These are phyloP conservation scores for Aspergillus fumigatus DNA, from an alignment of 2,329 filamentous ascomycete genomes.

Conservation along the genomic window DNA sequence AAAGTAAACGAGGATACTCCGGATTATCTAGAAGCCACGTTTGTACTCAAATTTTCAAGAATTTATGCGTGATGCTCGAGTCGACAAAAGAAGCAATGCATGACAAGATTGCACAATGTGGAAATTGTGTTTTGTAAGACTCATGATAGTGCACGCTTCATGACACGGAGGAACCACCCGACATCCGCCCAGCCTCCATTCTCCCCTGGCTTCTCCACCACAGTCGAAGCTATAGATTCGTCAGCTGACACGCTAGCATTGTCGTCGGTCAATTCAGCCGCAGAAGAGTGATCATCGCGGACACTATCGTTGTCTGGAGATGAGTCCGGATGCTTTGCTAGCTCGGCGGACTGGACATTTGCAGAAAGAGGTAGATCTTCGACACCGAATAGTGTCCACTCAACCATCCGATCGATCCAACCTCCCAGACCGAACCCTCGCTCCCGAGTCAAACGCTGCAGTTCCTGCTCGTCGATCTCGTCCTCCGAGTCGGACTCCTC, in stretches of 20 bases:
- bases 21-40: constrained; percentile 1
- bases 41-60: neutral
- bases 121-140: neutral
- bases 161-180: constrained; percentile 54
- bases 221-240: constrained; percentile 23
- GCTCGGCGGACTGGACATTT: neutral
- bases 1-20: neutral
- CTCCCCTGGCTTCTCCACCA: constrained; percentile 33
- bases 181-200: constrained; percentile 55
- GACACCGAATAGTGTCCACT: constrained; percentile 53
- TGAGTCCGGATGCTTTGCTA: neutral
- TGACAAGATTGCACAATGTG: neutral
- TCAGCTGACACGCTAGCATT: constrained; percentile 20
- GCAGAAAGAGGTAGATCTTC: constrained; percentile 38
- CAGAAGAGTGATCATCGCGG: constrained; percentile 2
- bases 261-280: constrained; percentile 20
- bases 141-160: constrained; percentile 35
- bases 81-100: neutral
- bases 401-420: constrained; percentile 55
- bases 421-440: constrained; percentile 53
- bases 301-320: neutral
- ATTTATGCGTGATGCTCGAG: no score
- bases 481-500: constrained; percentile 16
- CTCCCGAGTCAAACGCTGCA: constrained; percentile 48
- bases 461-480: constrained; percentile 50